Evolutionary conservation across 192 early-diverging fungal species (phyloP).

Genomic region (Spinellus fusiger): DNA sequence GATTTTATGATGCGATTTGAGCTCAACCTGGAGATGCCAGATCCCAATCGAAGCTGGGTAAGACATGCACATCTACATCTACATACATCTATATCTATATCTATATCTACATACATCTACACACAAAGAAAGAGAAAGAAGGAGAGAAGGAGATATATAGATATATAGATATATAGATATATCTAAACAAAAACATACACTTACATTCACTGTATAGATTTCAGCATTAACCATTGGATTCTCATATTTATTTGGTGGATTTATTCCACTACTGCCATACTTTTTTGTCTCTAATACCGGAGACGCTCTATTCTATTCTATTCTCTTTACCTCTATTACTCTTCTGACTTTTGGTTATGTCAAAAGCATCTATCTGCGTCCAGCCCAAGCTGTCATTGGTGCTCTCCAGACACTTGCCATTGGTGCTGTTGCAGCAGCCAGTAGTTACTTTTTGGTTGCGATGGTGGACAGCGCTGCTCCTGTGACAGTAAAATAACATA

Average conservation of each 20-base stretch:
- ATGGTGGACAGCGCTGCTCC: constrained; percentile 11
- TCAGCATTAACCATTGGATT: constrained; percentile 48
- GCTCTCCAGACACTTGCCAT: constrained; percentile 34
- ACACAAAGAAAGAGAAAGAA: too few species aligned
- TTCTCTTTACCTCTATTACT: constrained; percentile 39
- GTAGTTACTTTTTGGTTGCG: constrained; percentile 22
- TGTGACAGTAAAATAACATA: too few species aligned
- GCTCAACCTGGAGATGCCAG: constrained; percentile 47
- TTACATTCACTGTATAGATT: constrained; percentile 28
- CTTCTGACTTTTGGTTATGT: constrained; percentile 48
- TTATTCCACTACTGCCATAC: constrained; percentile 53
- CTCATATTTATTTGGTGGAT: constrained; percentile 51
- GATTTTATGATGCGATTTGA: constrained; percentile 63
- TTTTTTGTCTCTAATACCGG: constrained; percentile 30
- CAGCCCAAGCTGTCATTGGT: constrained; percentile 21
- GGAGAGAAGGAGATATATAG: background rate
- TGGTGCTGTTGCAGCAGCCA: constrained; percentile 32
- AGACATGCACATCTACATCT: background rate
- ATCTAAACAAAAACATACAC: background rate
- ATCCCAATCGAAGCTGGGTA: constrained; percentile 38
- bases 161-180: background rate
- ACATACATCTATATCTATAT: background rate
- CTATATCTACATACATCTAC: background rate
- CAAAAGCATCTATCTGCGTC: constrained; percentile 30
- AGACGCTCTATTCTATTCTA: constrained; percentile 36